Conservation (phyloP, 169 alveolate genomes). For the Theileria equi region DNA sequence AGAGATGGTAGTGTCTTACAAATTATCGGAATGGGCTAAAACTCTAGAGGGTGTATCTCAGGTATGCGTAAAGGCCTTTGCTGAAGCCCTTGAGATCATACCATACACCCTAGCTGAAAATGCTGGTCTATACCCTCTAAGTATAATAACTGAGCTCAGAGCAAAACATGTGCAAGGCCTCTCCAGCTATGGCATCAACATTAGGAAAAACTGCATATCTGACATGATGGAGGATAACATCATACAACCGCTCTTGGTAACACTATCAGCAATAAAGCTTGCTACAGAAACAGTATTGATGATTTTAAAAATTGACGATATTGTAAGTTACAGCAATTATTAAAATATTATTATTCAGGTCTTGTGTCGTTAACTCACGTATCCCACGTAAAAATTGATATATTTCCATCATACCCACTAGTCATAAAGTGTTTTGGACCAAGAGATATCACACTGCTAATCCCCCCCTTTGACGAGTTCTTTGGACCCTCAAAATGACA, state of each 20-base stretch:
- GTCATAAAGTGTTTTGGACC: slow-evolving; percentile 49
- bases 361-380: slow-evolving; percentile 2
- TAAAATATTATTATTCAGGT: background rate
- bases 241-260: slow-evolving; percentile 95
- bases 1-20: slow-evolving; percentile 93
- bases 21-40: slow-evolving; percentile 82
- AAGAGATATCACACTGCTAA: slow-evolving; percentile 35
- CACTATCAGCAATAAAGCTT: slow-evolving; percentile 92
- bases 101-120: slow-evolving; percentile 99
- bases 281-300: slow-evolving; percentile 99
- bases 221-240: slow-evolving; percentile 92
- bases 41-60: slow-evolving; percentile 92
- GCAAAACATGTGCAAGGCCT: slow-evolving; percentile 89
- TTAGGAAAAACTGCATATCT: slow-evolving; percentile 83
- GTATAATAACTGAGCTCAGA: slow-evolving; percentile 94
- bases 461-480: slow-evolving; percentile 39
- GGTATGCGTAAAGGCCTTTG: slow-evolving; percentile 93
- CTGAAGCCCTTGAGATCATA: slow-evolving; percentile 97
- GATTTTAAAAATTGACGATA: slow-evolving; percentile 98
- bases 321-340: slow-evolving; percentile 73
- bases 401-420: slow-evolving; percentile 61
- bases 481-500: slow-evolving; percentile 38
- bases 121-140: slow-evolving; percentile 97
- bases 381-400: slow-evolving; percentile 36
- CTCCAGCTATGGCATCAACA: slow-evolving; percentile 90